Conservation (phyloP, 2,329 filamentous ascomycete species). For the Ustulina deusta region DNA sequence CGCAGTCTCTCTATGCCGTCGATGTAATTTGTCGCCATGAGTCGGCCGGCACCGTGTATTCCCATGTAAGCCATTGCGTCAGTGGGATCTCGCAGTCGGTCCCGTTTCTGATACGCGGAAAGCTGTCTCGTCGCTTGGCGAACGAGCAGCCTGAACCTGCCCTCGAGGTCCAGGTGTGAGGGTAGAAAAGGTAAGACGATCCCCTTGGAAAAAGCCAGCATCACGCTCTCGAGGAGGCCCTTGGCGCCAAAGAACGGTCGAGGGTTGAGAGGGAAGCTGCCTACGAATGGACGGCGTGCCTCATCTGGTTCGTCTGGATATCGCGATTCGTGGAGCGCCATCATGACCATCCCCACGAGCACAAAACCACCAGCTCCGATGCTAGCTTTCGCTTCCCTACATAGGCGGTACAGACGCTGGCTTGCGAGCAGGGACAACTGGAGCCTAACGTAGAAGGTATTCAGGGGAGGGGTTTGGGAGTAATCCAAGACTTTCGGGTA, state of each 20-base stretch:
- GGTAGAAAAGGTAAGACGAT: conserved; percentile 38
- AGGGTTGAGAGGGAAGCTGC: conserved; percentile 39
- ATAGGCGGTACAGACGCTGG: conserved; percentile 41
- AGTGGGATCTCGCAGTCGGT: neutral
- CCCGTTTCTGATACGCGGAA: conserved; percentile 35
- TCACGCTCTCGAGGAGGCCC: conserved; percentile 31
- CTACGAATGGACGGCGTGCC: conserved; percentile 31
- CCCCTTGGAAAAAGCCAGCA: conserved; percentile 37
- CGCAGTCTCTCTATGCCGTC: conserved; percentile 37
- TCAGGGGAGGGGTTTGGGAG: conserved; percentile 40
- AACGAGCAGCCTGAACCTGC: conserved; percentile 36
- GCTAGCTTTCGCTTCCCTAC: conserved; percentile 42
- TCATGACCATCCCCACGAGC: conserved; percentile 45
- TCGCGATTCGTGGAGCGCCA: conserved; percentile 42
- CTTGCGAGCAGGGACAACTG: conserved; percentile 34
- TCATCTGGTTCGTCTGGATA: conserved; percentile 29
- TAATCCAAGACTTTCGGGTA: conserved; percentile 43
- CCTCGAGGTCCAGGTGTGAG: conserved; percentile 32
- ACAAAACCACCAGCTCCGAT: conserved; percentile 45
- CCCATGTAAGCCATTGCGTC: conserved; percentile 33
- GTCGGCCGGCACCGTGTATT: conserved; percentile 29
- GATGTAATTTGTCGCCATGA: conserved; percentile 40
- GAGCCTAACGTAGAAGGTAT: conserved; percentile 37
- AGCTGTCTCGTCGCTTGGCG: conserved; percentile 38
- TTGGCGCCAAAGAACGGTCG: conserved; percentile 35